Base-by-base conservation (phyloP, 257 asterid genomes). In the Coffea canephora region DNA sequence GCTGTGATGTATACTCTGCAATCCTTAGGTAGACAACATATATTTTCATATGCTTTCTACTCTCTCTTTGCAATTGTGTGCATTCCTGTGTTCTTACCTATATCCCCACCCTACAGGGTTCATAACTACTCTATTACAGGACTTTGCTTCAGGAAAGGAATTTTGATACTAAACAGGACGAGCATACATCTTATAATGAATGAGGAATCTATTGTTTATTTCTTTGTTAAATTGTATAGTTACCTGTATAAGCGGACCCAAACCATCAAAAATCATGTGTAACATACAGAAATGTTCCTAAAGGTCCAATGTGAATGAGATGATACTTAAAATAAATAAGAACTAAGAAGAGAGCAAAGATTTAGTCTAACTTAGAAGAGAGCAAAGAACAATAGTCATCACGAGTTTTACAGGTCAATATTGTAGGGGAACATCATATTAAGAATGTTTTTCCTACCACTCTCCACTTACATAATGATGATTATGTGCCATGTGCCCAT, bases 1-100 rank as follows among this genome's bases (percentile, higher is more conserved):
- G 99, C 81, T 95, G 99, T 15, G 98, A 93, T 57, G 97, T 95
- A 75, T 95, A 93, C 90, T 93, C 99, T 84, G 90, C 92, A 57
- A 86, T 93, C 64, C 96, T 95, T 69, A 91, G 99, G 99, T 95
- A 77, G 43, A 77, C 78, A 79, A 74, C 70, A 11, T 74, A 49
- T 57, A 48, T 27, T 21, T 80, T 64, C 14, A 54, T 41, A n/a
- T 49, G 77, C 16, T 11, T 67, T 57, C 54, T 21, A 61, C 78
- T 81, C 41, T 55, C 13, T 55, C 10, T 50, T 25, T 12, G 55
- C 15, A 39, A 52, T 62, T n/a, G 50, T 43, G 74, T 14, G 4
- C 52, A 41, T 73, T 25, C 59, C 25, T 61, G 34, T 45, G 11
- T 75, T 19, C 69, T 36, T 10, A 27, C 45, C 18, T 39, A 39